These are phyloP conservation scores for Babesia bovis DNA, from an alignment of 169 alveolate species.

Conservation along the genomic window DNA sequence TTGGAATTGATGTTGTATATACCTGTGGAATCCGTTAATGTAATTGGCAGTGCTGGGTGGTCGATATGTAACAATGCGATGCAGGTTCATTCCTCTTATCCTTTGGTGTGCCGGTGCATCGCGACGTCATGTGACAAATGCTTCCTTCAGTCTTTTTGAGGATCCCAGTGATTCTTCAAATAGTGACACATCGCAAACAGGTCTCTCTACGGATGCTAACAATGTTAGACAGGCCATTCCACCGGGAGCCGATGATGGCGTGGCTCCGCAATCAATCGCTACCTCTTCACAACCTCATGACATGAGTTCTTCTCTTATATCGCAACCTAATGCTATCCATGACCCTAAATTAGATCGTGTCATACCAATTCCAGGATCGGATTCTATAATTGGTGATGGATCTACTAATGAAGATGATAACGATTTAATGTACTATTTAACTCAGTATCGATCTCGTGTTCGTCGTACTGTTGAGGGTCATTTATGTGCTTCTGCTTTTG, in stretches of 20 bases:
- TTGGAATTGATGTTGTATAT: conserved; percentile 2
- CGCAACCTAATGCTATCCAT: background rate
- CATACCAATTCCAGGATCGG: conserved; percentile 3
- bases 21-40: no score
- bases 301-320: background rate
- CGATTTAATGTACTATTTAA: conserved; percentile 73
- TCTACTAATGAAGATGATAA: conserved; percentile 10
- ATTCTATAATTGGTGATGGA: conserved; percentile 13
- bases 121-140: background rate
- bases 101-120: conserved; percentile 10
- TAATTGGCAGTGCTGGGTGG: background rate
- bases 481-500: conserved; percentile 87
- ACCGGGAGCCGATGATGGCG: background rate
- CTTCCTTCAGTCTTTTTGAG: conserved; percentile 29
- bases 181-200: background rate
- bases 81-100: conserved; percentile 7
- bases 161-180: background rate
- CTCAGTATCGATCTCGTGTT: conserved; percentile 83
- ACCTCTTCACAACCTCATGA: background rate
- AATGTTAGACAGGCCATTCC: conserved; percentile 36
- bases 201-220: conserved; percentile 4
- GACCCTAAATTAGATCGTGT: background rate
- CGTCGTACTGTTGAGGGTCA: conserved; percentile 87
- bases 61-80: conserved; percentile 20
- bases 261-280: background rate